A percentile compares a stretch with the other conserved stretches of the same genome.
These are phyloP conservation scores for Fusarium ambrosium DNA, from an alignment of 2,329 filamentous ascomycete genomes.

Conservation along the genomic window DNA sequence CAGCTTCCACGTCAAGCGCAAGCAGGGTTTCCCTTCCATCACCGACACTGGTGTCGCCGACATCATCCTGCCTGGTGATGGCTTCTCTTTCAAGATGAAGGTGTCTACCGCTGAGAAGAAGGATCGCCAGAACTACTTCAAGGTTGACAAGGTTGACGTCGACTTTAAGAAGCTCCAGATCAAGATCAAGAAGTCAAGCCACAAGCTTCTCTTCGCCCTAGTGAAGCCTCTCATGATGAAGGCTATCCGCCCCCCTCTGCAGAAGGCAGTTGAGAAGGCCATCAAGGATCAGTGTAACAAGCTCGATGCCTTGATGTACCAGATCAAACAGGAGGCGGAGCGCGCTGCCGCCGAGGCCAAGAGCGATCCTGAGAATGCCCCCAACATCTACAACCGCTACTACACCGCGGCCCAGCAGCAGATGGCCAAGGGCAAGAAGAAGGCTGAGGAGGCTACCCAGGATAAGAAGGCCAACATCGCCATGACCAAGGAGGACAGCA, in stretches of 20 bases:
- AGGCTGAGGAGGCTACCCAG: constrained; percentile 72
- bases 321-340: constrained; percentile 87
- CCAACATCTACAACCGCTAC: constrained; percentile 91
- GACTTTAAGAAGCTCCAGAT: constrained; percentile 86
- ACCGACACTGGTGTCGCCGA: constrained; percentile 91
- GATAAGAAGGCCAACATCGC: constrained; percentile 75
- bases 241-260: constrained; percentile 84
- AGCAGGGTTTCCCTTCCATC: constrained; percentile 90
- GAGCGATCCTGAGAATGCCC: constrained; percentile 75
- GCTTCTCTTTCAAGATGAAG: constrained; percentile 92
- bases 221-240: constrained; percentile 91
- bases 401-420: constrained; percentile 80
- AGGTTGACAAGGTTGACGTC: constrained; percentile 89
- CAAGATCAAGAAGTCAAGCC: constrained; percentile 93
- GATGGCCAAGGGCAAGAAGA: constrained; percentile 80
- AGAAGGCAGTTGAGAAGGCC: constrained; percentile 90
- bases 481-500: constrained; percentile 82
- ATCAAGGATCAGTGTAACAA: constrained; percentile 86
- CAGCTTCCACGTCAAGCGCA: constrained; percentile 94
- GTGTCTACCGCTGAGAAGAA: constrained; percentile 83
- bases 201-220: constrained; percentile 89
- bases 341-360: constrained; percentile 72
- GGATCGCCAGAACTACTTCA: constrained; percentile 89
- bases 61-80: constrained; percentile 86
- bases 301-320: constrained; percentile 78